Conservation (phyloP, 2,329 filamentous ascomycete species). For the Fusarium paranaense region DNA sequence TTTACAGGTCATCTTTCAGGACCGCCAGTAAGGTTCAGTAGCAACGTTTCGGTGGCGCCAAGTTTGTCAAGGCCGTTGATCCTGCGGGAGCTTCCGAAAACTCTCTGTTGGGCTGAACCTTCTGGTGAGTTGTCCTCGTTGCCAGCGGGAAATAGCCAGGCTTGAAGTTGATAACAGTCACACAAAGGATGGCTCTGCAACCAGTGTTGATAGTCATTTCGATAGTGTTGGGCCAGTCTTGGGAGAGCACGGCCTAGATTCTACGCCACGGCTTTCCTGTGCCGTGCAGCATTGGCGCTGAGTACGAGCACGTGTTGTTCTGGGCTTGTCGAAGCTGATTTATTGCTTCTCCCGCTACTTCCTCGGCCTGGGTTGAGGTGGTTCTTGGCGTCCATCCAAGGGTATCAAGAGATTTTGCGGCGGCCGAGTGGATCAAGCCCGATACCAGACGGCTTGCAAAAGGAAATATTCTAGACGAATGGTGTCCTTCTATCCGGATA, state of each 20-base stretch:
- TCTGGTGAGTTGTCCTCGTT: not conserved
- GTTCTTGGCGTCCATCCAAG: not conserved
- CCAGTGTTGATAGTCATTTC: not conserved
- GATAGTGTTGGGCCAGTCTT: not conserved
- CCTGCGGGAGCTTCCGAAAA: slow-evolving; percentile 32
- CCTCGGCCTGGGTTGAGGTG: not conserved
- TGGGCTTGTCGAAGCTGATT: not conserved
- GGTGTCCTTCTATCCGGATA: not conserved
- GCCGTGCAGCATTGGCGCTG: not conserved
- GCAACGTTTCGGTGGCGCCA: slow-evolving; percentile 16
- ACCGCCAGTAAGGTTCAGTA: slow-evolving; percentile 30
- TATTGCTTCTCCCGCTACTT: not conserved
- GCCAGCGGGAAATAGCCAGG: not conserved
- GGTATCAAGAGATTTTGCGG: not conserved
- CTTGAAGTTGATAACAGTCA: not conserved
- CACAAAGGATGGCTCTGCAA: not conserved
- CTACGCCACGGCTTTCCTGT: not conserved
- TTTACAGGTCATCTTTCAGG: slow-evolving; percentile 6
- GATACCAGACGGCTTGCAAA: not conserved
- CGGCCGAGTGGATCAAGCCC: not conserved
- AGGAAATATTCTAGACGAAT: not conserved
- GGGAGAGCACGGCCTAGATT: not conserved
- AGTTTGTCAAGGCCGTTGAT: slow-evolving; percentile 20
- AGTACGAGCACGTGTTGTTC: not conserved
- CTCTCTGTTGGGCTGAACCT: not conserved